Base-by-base conservation (phyloP, 2,329 filamentous ascomycete genomes). In the Neofusicoccum laricinum region DNA sequence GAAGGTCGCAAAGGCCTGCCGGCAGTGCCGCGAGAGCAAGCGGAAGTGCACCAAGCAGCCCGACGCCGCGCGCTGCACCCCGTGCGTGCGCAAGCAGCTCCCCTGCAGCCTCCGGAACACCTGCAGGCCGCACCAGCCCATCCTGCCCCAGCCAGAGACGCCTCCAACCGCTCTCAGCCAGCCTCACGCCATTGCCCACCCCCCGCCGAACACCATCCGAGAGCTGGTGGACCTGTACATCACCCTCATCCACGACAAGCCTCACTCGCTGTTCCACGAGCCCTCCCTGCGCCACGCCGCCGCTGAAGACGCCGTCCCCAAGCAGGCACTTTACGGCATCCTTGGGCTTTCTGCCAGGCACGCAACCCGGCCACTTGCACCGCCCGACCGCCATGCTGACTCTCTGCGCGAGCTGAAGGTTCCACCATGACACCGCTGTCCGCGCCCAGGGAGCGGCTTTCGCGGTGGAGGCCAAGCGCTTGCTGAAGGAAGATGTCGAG, bases 231-330 rank as follows among this genome's bases (percentile, higher is more conserved):
- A 77, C 45, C 66, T 75, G 4, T 77, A 78, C 55, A 70, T 77
- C 51, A 67, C 68, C 41, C 72, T 71, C 50, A 75, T 77, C 21
- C 74, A 76, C 59, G 73, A 75, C 40, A 69, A 74, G 62, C 73
- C 74, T 11, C 74, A 76, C 66, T 71, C 71, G 7, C 66, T 77
- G 40, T 76, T 75, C 65, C 75, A 77, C 65, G 67, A 69, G 32
- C 71, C 70, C 3, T 71, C 69, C 4, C 15, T 64, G 14, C 59
- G 65, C 45, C 19, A 40, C 4, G 62, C 48, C 1, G 19, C 51
- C 34, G n/a, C 14, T 1, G n/a, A 19, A 3, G 62, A 41, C 7
- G 25, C 53, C 15, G 30, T 66, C 8, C 45, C 53, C 5, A 61
- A 64, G 32, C 25, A 43, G 19, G 38, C 64, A 5, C 14, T 61